phyloP scores from a whole-genome alignment of 768 basidiomycete genomes.

The Hygrophorus pudorinus region DNA sequence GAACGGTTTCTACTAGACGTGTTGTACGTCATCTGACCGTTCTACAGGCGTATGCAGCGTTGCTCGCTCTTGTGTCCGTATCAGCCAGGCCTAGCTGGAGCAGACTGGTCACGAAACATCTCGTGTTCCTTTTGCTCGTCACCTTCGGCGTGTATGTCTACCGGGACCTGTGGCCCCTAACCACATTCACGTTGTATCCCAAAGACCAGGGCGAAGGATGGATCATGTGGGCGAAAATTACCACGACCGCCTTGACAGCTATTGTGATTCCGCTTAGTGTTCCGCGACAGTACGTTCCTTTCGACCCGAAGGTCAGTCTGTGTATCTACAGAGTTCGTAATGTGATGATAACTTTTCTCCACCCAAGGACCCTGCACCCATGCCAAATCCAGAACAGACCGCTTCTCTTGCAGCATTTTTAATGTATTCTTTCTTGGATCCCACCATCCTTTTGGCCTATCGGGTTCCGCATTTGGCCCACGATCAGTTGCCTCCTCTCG shows the following conservation, averaged over 20 bases:
- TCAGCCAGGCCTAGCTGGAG: conserved; percentile 21
- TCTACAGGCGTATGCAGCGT: conserved; percentile 28
- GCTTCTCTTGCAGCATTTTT: neutral
- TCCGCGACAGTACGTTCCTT: conserved; percentile 44
- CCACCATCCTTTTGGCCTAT: conserved; percentile 32
- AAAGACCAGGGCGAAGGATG: conserved; percentile 33
- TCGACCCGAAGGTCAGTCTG: conserved; percentile 33
- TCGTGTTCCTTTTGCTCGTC: conserved; percentile 20
- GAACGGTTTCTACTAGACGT: neutral
- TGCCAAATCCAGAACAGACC: conserved; percentile 6
- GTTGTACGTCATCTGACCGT: neutral
- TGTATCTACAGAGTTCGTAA: neutral
- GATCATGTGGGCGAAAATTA: conserved; percentile 41
- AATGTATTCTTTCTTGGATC: conserved; percentile 45
- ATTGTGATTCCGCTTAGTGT: conserved; percentile 40
- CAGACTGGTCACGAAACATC: conserved; percentile 15
- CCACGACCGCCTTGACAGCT: conserved; percentile 30
- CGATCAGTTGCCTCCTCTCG: conserved; percentile 51
- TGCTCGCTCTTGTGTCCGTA: conserved; percentile 29
- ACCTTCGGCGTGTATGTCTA: conserved; percentile 36
- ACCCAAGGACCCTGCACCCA: conserved; percentile 2
- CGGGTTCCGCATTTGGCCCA: conserved; percentile 32
- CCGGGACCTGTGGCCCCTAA: conserved; percentile 49
- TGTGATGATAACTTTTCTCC: neutral
- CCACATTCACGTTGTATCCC: conserved; percentile 34